Evolutionary conservation across 140 eudicot genomes (phyloP).

Genomic region (Oenanthe javanica): DNA sequence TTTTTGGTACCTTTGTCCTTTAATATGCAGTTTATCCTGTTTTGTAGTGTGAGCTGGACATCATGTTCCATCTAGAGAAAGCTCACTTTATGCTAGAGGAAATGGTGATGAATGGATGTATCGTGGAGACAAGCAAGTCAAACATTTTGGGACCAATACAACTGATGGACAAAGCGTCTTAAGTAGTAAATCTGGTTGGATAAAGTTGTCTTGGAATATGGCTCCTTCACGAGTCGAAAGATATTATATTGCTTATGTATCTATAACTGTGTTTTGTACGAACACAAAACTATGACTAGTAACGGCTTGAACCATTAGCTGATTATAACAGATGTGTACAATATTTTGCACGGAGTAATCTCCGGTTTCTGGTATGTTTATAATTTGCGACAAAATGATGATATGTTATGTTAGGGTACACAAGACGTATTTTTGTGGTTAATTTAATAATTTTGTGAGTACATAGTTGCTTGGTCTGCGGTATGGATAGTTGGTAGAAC

Average conservation of each 20-base stretch:
- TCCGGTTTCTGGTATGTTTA: background rate
- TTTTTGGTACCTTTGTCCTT: background rate
- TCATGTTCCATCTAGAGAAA: constrained; percentile 96
- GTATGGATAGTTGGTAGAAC: background rate
- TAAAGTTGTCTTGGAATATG: background rate
- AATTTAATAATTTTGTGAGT: background rate
- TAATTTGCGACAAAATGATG: background rate
- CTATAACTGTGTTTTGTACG: background rate
- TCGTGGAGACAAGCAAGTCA: constrained; percentile 90
- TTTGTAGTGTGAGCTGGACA: constrained; percentile 86
- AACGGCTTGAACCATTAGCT: background rate
- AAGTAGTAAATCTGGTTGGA: constrained; percentile 1
- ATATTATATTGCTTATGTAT: background rate
- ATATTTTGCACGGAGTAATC: background rate
- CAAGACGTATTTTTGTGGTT: background rate
- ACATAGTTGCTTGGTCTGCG: background rate
- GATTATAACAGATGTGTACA: background rate
- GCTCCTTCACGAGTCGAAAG: background rate
- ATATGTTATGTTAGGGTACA: background rate
- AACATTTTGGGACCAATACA: constrained; percentile 85
- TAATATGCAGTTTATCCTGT: background rate
- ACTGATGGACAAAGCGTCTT: constrained; percentile 89
- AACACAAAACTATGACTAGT: background rate
- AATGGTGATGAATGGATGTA: constrained; percentile 98
- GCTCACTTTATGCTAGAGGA: constrained; percentile 99